Percentiles rank a stretch among this genome's conserved stretches.
Conservation (phyloP, 2,329 filamentous ascomycete genomes). For the Epichloe coenophiala region DNA sequence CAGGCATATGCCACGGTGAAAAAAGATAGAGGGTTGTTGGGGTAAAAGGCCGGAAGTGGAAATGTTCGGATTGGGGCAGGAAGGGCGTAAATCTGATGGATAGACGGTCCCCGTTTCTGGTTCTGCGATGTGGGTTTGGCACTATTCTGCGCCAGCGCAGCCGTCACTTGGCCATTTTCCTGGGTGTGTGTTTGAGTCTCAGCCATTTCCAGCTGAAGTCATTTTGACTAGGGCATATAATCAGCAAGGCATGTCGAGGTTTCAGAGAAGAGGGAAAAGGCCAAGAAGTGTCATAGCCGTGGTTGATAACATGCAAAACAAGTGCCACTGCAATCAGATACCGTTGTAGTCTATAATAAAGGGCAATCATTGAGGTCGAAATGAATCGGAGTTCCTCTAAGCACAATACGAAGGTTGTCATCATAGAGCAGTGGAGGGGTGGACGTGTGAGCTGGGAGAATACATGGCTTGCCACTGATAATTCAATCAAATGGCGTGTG, state of each 20-base stretch:
- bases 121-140: constrained; percentile 11
- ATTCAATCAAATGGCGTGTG: not conserved
- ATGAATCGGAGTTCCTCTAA: constrained; percentile 42
- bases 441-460: not conserved
- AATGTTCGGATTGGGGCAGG: constrained; percentile 71
- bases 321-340: constrained; percentile 59
- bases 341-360: constrained; percentile 85
- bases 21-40: constrained; percentile 81
- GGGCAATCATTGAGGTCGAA: constrained; percentile 48
- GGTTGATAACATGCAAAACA: not conserved
- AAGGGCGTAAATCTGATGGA: constrained; percentile 66
- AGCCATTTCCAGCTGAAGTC: constrained; percentile 30
- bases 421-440: constrained; percentile 30
- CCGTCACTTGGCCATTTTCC: constrained; percentile 6
- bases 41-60: constrained; percentile 77
- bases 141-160: constrained; percentile 7
- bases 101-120: constrained; percentile 26
- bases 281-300: not conserved
- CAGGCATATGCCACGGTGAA: constrained; percentile 69
- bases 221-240: constrained; percentile 28
- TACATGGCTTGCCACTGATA: not conserved
- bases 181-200: constrained; percentile 19
- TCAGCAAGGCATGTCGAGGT: not conserved
- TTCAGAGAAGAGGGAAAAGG: not conserved
- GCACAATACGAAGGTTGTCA: constrained; percentile 44